Base-by-base conservation (phyloP, 2,329 filamentous ascomycete species). In the Colletotrichum godetiae region DNA sequence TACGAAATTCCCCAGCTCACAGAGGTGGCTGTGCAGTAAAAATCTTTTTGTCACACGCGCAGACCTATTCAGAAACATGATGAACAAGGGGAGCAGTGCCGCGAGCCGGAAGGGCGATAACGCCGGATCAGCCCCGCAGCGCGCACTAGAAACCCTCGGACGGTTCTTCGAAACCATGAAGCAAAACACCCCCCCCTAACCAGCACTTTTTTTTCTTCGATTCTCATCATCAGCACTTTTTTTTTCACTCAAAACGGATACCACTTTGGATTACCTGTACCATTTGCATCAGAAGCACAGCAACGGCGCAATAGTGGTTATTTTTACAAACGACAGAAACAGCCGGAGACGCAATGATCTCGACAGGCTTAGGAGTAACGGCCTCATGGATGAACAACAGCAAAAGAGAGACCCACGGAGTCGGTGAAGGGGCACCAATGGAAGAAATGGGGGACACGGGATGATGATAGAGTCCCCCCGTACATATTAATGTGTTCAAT, bases 1-100 rank as follows among this genome's bases (percentile, higher is more conserved):
- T 33, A 56, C 29, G 71, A 73, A 24, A 31, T 71, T 5, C 60
- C 71, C 64, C 86, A 87, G 72, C 76, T 87, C 15, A 84, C 82
- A 72, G 86, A 87, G 68, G 84, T 88, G 31, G 84, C 85, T 33
- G 82, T 87, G 49, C 78, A 82, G 55, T 80, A 85, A 74, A 65
- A 5, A 4, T 10, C 4, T 12, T 6, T 6, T 46, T 31, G 22
- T 27, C 19, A 35, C 42, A 27, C 24, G 64, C 35, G 29, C 42
- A 37, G 8, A 22, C 15, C 8, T 12, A n/a, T n/a, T 8, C 8
- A 6, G 1, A 49, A 2, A 2, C 15, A 13, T 29, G 33, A 22
- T 24, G 29, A 52, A 29, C 7, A 46, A 49, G 10, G 12, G 5
- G n/a, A 52, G 35, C 24, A n/a, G 27, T 42, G 24, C 56, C 57